Percentiles rank a stretch among this genome's conserved stretches.
phyloP scores from a whole-genome alignment of 2,329 filamentous ascomycete species.

The Cladosporium phlei region DNA sequence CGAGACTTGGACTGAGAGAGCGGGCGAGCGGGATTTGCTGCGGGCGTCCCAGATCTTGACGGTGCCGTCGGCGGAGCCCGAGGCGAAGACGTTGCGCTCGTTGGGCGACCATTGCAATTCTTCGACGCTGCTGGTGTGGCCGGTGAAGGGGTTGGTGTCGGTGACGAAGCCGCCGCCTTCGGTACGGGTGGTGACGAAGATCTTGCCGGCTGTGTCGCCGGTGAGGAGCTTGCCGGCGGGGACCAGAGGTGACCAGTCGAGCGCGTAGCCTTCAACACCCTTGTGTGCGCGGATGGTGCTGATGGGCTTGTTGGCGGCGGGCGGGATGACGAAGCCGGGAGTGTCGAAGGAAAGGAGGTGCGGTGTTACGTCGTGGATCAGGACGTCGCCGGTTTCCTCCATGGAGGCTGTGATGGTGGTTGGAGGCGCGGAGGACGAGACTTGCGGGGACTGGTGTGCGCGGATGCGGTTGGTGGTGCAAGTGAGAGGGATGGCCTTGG shows the following conservation, averaged over 20 bases:
- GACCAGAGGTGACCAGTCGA: conserved; percentile 90
- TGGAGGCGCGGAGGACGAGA: conserved; percentile 65
- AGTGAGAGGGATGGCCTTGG: conserved; percentile 76
- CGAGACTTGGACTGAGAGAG: conserved; percentile 79
- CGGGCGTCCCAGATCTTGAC: conserved; percentile 94
- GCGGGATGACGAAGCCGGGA: conserved; percentile 73
- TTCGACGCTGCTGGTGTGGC: conserved; percentile 81
- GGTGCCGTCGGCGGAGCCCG: conserved; percentile 87
- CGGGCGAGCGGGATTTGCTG: conserved; percentile 83
- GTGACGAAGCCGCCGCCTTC: conserved; percentile 87
- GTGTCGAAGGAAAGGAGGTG: conserved; percentile 86
- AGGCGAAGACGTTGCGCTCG: conserved; percentile 90
- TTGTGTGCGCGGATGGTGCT: conserved; percentile 88
- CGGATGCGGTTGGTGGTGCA: conserved; percentile 94
- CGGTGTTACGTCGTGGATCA: conserved; percentile 90
- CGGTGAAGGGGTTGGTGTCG: conserved; percentile 75
- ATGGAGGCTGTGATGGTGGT: conserved; percentile 85
- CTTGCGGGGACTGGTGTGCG: conserved; percentile 70
- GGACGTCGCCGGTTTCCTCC: conserved; percentile 82
- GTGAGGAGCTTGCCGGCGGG: conserved; percentile 82
- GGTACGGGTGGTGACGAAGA: conserved; percentile 80
- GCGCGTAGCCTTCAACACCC: conserved; percentile 77
- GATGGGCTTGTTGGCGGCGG: conserved; percentile 82
- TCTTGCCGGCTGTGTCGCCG: conserved; percentile 83
- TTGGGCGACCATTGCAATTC: conserved; percentile 96